phyloP scores from a whole-genome alignment of 2,329 filamentous ascomycete genomes.

The Cytospora schulzeri region DNA sequence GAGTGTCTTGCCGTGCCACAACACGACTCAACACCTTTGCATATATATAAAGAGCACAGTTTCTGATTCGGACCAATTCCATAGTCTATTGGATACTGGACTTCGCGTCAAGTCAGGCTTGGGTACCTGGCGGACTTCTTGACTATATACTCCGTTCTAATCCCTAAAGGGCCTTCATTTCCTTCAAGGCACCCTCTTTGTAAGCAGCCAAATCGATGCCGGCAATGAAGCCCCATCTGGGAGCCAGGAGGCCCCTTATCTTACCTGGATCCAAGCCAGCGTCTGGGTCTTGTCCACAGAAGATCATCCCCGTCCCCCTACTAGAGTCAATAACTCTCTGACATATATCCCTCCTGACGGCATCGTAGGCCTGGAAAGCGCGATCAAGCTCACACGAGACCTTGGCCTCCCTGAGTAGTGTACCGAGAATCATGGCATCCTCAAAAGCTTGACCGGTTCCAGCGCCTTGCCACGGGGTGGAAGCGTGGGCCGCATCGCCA shows the following conservation, averaged over 20 bases:
- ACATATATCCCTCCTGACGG: slow-evolving; percentile 16
- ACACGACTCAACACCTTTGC: no score
- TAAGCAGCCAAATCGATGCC: slow-evolving; percentile 20
- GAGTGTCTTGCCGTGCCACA: no score
- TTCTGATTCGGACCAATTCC: no score
- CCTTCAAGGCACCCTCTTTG: slow-evolving; percentile 21
- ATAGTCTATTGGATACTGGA: no score
- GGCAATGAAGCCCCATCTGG: slow-evolving; percentile 25
- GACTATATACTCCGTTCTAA: background rate
- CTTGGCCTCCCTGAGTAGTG: slow-evolving; percentile 13
- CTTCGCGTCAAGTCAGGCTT: no score
- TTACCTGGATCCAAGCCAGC: slow-evolving; percentile 26
- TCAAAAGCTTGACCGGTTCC: slow-evolving; percentile 28
- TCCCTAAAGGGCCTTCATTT: slow-evolving; percentile 14
- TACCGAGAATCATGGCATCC: slow-evolving; percentile 26
- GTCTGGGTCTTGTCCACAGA: slow-evolving; percentile 25
- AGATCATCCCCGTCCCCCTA: slow-evolving; percentile 21
- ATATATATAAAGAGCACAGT: no score
- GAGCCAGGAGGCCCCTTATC: slow-evolving; percentile 13
- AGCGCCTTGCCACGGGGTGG: slow-evolving; percentile 28
- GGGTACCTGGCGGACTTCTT: no score
- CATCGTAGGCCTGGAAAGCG: slow-evolving; percentile 25
- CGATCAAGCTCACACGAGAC: slow-evolving; percentile 8
- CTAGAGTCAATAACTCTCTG: slow-evolving; percentile 28
- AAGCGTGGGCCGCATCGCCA: slow-evolving; percentile 28